Evolutionary conservation across 1,284 basidiomycete species (phyloP).

Genomic region (Clitocybe nebularis): DNA sequence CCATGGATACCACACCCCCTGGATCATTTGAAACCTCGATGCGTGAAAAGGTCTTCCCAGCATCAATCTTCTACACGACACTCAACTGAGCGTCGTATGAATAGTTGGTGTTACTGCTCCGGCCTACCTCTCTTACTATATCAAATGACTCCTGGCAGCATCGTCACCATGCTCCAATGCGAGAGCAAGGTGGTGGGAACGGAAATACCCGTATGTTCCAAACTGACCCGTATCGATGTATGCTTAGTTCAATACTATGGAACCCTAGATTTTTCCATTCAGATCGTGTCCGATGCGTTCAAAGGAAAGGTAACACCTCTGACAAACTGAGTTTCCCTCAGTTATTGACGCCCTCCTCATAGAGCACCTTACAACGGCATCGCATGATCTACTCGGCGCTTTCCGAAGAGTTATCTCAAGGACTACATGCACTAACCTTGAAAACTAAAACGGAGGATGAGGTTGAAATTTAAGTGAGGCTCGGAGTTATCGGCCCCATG

Average conservation of each 20-base stretch:
- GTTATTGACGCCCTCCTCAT: constrained; percentile 1
- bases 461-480: constrained; percentile 20
- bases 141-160: constrained; percentile 77
- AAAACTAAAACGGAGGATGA: constrained; percentile 67
- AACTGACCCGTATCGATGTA: constrained; percentile 12
- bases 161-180: constrained; percentile 74
- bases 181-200: constrained; percentile 53
- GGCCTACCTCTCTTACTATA: constrained; percentile 56
- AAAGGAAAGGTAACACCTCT: constrained; percentile 56
- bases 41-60: constrained; percentile 46
- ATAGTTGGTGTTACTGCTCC: constrained; percentile 55
- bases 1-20: constrained; percentile 21
- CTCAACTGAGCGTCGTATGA: constrained; percentile 9
- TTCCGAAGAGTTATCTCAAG: constrained; percentile 62
- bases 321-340: constrained; percentile 6
- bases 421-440: constrained; percentile 74
- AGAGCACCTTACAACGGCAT: constrained; percentile 76
- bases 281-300: constrained; percentile 68
- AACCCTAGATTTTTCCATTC: constrained; percentile 69
- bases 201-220: constrained; percentile 61
- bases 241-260: constrained; percentile 4
- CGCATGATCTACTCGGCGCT: constrained; percentile 70
- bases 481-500: too few relatives aligned
- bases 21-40: constrained; percentile 43
- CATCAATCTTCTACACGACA: constrained; percentile 15